phyloP scores from a whole-genome alignment of 2,329 filamentous ascomycete genomes.

The Fusarium sp. region DNA sequence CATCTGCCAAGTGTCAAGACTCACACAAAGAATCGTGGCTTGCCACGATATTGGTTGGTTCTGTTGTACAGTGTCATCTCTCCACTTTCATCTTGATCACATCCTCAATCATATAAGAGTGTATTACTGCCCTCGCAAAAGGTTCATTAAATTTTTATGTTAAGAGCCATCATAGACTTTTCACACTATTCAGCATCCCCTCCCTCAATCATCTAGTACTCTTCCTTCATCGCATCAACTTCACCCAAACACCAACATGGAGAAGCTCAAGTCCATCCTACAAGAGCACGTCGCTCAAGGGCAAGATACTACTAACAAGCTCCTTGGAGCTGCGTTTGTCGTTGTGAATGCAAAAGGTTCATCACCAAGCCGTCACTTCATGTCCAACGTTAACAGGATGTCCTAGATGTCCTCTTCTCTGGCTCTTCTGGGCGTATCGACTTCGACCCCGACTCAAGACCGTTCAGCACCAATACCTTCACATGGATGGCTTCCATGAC shows the following conservation, averaged over 20 bases:
- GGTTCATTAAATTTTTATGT: not conserved
- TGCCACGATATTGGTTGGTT: not conserved
- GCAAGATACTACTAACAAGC: slow-evolving; percentile 46
- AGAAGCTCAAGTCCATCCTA: slow-evolving; percentile 47
- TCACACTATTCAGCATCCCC: no score
- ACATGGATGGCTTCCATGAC: slow-evolving; percentile 56
- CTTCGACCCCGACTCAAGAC: slow-evolving; percentile 43
- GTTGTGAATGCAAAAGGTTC: slow-evolving; percentile 49
- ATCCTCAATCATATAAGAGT: not conserved
- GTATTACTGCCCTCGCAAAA: not conserved
- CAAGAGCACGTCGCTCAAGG: slow-evolving; percentile 44
- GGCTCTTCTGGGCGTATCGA: slow-evolving; percentile 52
- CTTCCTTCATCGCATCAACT: not conserved
- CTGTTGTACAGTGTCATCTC: not conserved
- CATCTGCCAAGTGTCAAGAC: not conserved
- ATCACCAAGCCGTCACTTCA: not conserved
- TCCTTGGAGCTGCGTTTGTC: slow-evolving; percentile 53
- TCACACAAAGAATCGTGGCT: not conserved
- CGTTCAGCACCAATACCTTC: slow-evolving; percentile 50
- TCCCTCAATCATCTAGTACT: no score
- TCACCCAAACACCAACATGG: slow-evolving; percentile 33
- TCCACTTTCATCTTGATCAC: not conserved
- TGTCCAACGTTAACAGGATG: not conserved
- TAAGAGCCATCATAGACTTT: not conserved
- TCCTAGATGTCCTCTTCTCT: slow-evolving; percentile 50